A percentile compares a stretch with the other conserved stretches of the same genome.
These are phyloP conservation scores for Vitis riparia DNA, from an alignment of 164 flowering plant species.

Conservation along the genomic window DNA sequence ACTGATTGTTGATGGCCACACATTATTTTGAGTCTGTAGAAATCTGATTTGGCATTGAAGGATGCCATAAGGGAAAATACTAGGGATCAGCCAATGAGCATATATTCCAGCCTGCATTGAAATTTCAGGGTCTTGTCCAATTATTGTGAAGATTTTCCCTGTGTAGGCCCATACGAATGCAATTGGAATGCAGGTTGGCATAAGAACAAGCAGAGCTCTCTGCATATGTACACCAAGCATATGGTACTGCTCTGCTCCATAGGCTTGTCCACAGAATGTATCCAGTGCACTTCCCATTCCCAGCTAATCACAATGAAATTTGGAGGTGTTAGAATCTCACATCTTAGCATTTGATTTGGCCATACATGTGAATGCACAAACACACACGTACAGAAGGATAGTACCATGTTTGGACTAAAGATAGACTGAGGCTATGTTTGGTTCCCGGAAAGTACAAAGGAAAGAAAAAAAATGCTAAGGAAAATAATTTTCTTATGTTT, in stretches of 20 bases:
- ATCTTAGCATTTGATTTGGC: no score
- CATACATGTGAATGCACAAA: no score
- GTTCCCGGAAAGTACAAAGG: no score
- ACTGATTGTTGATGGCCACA: conserved; percentile 12
- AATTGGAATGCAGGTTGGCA: conserved; percentile 13
- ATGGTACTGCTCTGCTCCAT: conserved; percentile 24
- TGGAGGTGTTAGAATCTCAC: no score
- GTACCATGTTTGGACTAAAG: no score
- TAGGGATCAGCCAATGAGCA: conserved; percentile 25
- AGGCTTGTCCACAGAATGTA: conserved; percentile 27
- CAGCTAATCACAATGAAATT: conserved; percentile 7
- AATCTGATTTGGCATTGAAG: conserved; percentile 28
- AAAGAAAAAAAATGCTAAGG: no score
- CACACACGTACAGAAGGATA: no score
- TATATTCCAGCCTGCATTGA: conserved; percentile 19
- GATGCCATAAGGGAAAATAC: conserved; percentile 22
- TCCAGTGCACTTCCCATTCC: conserved; percentile 29
- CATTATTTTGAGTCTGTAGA: conserved; percentile 22
- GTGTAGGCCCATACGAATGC: conserved; percentile 16
- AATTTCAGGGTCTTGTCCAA: conserved; percentile 19
- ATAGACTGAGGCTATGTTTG: no score
- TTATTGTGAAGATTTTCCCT: conserved; percentile 2
- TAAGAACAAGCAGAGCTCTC: conserved; percentile 22
- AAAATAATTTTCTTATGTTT: no score
- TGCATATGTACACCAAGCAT: conserved; percentile 23